Base-by-base conservation (phyloP, 2,329 filamentous ascomycete genomes). In the Botrytis paeoniae region DNA sequence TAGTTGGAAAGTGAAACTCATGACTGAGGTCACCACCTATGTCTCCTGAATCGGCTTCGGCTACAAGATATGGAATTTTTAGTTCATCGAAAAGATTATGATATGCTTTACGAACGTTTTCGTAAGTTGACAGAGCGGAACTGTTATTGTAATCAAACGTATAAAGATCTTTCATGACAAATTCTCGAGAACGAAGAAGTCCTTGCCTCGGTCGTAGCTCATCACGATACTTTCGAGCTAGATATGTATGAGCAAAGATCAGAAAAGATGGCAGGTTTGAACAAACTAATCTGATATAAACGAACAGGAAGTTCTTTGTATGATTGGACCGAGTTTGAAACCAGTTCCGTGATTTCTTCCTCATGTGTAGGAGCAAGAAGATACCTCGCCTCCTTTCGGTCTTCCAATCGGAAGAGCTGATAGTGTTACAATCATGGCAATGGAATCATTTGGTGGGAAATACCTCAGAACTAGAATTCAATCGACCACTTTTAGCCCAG, bases 81-180 rank as follows among this genome's bases (percentile, higher is more conserved):
- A 99, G 85, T 73, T 97, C 93, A 62, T 92, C 84, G 78, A 99
- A 97, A 69, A 99, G 88, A 29, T 86, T 86, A 20, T 85, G 86
- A 80, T 99, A 99, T 2, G 92, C 92, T 54, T 82, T 81, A 68
- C 92, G 89, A 4, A 97, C 94, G 60, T 90, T 84, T 10, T 89
- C 83, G 78, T 99, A 99, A 0, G 95, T 97, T 68, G 88, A 83
- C n/a, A 95, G 84, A 1, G 95, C 95, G n/a, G 88, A 84, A 39
- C 88, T 83, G 0, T 85, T 81, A 6, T 87, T 91, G 51, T 86
- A 84, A 80, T 99, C 96, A 80, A 99, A 99, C 0, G 95, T 98
- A 81, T 99, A 99, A 1, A 99, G 87, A 81, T 99, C 96, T 82
- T 99, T 99, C 96, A 99, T 99, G 77, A 94, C 84, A 79, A 99